Evolutionary conservation across 345 rosid species (phyloP), one percentile per base, ranked within the genome.

Genomic region (Linum lewisii): DNA sequence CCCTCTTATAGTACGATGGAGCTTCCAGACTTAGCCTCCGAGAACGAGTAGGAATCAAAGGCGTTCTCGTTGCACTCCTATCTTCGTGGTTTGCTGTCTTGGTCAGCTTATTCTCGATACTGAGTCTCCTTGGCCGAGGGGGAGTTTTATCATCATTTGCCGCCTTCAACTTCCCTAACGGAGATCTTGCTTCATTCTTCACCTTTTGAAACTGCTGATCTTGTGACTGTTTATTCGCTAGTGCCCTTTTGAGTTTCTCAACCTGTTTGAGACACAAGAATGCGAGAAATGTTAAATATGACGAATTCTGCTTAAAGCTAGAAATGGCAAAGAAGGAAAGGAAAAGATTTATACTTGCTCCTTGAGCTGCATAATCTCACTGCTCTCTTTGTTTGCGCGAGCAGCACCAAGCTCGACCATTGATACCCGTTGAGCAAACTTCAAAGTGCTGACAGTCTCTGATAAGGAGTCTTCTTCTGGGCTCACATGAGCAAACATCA

Each of bases 401-500:
- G 90, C 97, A 77, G 82, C 79, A 6, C 99, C 95, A 54, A 85
- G 95, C 67, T 89, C 95, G 18, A 89, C 86, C 0, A 81, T 79
- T 19, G 94, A 86, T 50, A 81, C 95, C 69, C 97, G 83, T 63
- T 81, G 95, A 69, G 95, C 97, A 64, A 93, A 89, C 75, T 89
- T 87, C 74, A 89, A 66, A 57, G 99, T 93, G 71, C 94, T 86
- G 20, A 89, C 60, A 50, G 97, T 87, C 74, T 93, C 97, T 20
- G 81, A 75, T 25, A 80, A 81, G 26, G 95, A 93, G 71, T 82
- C 89, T 59, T 63, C 89, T 67, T 93, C 94, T 2, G 99, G 95
- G 66, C 92, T 89, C 65, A 85, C 70, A 73, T 93, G 97, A 62
- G 95, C 95, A 79, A 93, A 84, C 97, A 89, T 93, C 63, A 89